Conservation (phyloP, 768 basidiomycete species). For the Lentinula detonsa region DNA sequence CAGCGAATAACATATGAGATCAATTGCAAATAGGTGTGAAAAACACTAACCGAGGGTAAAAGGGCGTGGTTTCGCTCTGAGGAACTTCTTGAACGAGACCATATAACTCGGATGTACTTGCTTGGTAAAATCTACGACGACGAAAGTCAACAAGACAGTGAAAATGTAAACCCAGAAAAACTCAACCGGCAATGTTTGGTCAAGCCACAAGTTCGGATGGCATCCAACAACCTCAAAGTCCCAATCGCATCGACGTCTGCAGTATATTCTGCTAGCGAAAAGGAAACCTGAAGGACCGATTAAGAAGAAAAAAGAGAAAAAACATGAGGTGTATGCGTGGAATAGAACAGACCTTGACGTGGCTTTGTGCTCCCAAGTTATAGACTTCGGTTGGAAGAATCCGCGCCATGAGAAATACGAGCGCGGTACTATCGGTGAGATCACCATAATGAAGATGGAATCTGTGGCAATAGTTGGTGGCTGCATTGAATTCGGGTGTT, state of each 20-base stretch:
- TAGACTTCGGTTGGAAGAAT: conserved; percentile 96
- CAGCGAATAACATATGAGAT: neutral
- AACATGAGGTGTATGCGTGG: neutral
- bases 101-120: conserved; percentile 95
- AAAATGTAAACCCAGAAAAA: neutral
- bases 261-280: conserved; percentile 99
- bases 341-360: conserved; percentile 60
- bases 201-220: conserved; percentile 91
- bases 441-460: conserved; percentile 88
- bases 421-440: conserved; percentile 92
- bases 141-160: neutral
- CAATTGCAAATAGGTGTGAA: no score
- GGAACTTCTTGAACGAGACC: conserved; percentile 96
- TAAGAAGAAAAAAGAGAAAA: neutral
- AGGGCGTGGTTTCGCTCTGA: conserved; percentile 93
- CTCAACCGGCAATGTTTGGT: conserved; percentile 70
- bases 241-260: conserved; percentile 96
- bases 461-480: conserved; percentile 27
- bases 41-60: conserved; percentile 71
- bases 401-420: conserved; percentile 93
- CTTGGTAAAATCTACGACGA: conserved; percentile 75
- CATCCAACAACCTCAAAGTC: conserved; percentile 92
- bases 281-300: conserved; percentile 57
- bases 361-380: conserved; percentile 96
- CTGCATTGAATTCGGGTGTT: conserved; percentile 5